Conservation (phyloP, 768 basidiomycete genomes). For the Tricholoma sp. region DNA sequence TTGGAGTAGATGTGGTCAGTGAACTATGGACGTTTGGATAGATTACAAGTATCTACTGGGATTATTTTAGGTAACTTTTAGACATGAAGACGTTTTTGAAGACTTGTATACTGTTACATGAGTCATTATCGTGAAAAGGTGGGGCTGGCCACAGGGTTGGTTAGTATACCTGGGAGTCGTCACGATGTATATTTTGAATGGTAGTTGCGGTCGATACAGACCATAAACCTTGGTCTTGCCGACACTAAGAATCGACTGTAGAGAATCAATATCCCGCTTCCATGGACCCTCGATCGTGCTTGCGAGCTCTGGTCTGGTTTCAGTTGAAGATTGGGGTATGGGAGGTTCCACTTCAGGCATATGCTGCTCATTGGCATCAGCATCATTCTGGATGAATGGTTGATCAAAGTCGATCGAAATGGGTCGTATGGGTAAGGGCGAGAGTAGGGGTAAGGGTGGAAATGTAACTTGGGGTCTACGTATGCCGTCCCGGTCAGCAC, state of each 20-base stretch:
- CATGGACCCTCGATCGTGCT: neutral
- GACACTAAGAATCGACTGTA: neutral
- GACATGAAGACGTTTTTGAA: neutral
- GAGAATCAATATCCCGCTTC: neutral
- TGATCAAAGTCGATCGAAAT: neutral
- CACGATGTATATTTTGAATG: too few relatives aligned
- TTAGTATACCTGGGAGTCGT: too few relatives aligned
- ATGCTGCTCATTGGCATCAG: neutral
- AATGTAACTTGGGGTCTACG: neutral
- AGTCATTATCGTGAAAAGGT: neutral
- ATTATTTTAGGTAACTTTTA: neutral
- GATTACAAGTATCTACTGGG: neutral
- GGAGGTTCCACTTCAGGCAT: neutral
- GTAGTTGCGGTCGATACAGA: neutral
- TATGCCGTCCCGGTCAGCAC: neutral
- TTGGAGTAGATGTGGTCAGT: conserved; percentile 31
- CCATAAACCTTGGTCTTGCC: neutral
- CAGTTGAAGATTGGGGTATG: neutral
- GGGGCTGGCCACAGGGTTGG: too few relatives aligned
- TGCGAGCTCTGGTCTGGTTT: neutral
- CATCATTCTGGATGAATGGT: neutral
- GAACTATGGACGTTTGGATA: conserved; percentile 44
- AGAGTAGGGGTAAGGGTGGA: neutral
- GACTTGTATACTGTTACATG: neutral
- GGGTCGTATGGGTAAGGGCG: neutral